A percentile compares a stretch with the other conserved stretches of the same genome.
phyloP scores from a whole-genome alignment of 306 rosid species.

The Argentina anserina region DNA sequence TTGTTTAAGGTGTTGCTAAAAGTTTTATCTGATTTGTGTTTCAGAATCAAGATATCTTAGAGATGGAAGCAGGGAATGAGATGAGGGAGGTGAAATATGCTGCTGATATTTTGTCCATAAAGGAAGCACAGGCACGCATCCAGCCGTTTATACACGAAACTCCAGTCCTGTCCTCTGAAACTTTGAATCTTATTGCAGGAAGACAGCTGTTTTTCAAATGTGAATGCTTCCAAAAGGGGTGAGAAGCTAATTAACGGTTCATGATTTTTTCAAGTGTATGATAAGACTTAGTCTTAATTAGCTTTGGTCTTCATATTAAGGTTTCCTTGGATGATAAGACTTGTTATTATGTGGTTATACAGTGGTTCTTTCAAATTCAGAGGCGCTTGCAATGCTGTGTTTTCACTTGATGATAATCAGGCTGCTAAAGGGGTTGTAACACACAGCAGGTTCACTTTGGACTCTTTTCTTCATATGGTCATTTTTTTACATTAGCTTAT shows the following conservation, averaged over 20 bases:
- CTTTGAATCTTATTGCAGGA: slow-evolving; percentile 63
- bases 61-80: slow-evolving; percentile 52
- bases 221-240: slow-evolving; percentile 90
- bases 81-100: slow-evolving; percentile 54
- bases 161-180: slow-evolving; percentile 60
- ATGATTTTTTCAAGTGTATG: not conserved
- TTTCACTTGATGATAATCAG: slow-evolving; percentile 61
- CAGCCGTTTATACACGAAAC: slow-evolving; percentile 55
- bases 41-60: slow-evolving; percentile 3
- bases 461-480: slow-evolving; percentile 5
- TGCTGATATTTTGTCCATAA: slow-evolving; percentile 74
- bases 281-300: not conserved
- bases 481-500: slow-evolving; percentile 6
- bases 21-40: slow-evolving; percentile 6
- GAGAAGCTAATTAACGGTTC: slow-evolving; percentile 25
- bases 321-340: not conserved
- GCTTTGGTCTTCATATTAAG: not conserved
- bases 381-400: slow-evolving; percentile 93
- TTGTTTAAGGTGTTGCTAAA: not conserved
- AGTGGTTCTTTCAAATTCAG: slow-evolving; percentile 91
- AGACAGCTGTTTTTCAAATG: slow-evolving; percentile 77
- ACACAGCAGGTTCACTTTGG: slow-evolving; percentile 76
- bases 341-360: slow-evolving; percentile 19
- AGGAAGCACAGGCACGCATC: slow-evolving; percentile 64
- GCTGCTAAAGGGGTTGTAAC: slow-evolving; percentile 88